A percentile compares a stretch with the other conserved stretches of the same genome.
Evolutionary conservation across 2,329 filamentous ascomycete species (phyloP).

Genomic region (Colletotrichum sp.): DNA sequence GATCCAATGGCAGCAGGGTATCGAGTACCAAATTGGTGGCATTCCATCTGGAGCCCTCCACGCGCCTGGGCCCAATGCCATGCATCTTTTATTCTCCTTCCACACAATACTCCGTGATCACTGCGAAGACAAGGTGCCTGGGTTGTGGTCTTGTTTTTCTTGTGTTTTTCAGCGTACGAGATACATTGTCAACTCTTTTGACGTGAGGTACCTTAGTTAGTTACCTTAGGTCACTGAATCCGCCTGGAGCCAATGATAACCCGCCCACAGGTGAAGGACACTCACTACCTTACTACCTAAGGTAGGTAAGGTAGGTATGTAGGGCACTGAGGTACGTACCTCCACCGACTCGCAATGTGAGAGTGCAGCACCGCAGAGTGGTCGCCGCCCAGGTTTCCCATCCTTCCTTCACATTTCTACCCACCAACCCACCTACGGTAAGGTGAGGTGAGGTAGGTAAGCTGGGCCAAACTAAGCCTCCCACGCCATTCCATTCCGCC

Average conservation of each 20-base stretch:
- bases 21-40: not conserved
- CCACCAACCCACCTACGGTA: not conserved
- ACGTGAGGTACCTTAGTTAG: too few species aligned
- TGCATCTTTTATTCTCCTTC: not conserved
- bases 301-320: too few species aligned
- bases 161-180: not conserved
- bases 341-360: not conserved
- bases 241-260: not conserved
- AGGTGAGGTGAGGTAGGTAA: not conserved
- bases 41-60: not conserved
- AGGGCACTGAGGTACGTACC: not conserved
- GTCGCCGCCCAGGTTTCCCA: constrained; percentile 6
- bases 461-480: not conserved
- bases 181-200: not conserved
- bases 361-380: not conserved
- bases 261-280: too few species aligned
- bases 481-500: constrained; percentile 3
- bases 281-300: too few species aligned
- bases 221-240: too few species aligned
- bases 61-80: not conserved
- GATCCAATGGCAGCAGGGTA: not conserved
- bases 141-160: not conserved
- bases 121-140: not conserved
- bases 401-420: not conserved
- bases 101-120: not conserved